Base-by-base conservation (phyloP, 805 yeast species). In the Ogataea methanolica region DNA sequence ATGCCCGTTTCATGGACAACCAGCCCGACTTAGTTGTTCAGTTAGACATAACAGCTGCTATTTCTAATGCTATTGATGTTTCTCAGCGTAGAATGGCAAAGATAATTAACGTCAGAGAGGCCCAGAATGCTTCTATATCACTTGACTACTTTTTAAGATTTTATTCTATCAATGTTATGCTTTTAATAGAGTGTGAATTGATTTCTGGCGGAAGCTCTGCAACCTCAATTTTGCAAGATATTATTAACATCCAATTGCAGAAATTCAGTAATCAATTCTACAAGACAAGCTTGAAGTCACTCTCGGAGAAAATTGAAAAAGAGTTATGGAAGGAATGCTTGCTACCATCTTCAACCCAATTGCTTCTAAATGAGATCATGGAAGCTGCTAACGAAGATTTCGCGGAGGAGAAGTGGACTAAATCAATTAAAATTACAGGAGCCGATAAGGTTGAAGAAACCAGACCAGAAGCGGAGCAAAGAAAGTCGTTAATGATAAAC, bases 291-390 rank as follows among this genome's bases (percentile, higher is more conserved):
- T 62, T 79, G 44, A 75, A 73, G 46, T 61, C 64, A 5, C 65
- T 88, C 26, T 69, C 76, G 6, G 60, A 60, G 4, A 68, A 72
- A 16, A 70, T 87, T 47, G 91, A 86, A 43, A 69, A 70, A 41
- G 98, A 91, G 54, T 69, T 69, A 21, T 92, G 98, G 98, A 80
- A 78, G 49, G 96, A 91, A 45, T 78, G 76, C 17, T 76, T 78
- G n/a, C 77, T 82, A 9, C 60, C 78, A 0, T 60, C 67, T 1
- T 60, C 61, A 1, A 62, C 81, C 2, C 91, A 85, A 57, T 55
- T 46, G 4, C 58, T 66, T 14, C 75, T 81, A 5, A 79, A 79
- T 55, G 73, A 73, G 38, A 73, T 85, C 12, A 70, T 76, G 1
- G 70, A 72, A 14, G 65, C 79, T n/a, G 69, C 72, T 2, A 58